phyloP scores from a whole-genome alignment of 2,329 filamentous ascomycete genomes.

The Talaromyces sp. region DNA sequence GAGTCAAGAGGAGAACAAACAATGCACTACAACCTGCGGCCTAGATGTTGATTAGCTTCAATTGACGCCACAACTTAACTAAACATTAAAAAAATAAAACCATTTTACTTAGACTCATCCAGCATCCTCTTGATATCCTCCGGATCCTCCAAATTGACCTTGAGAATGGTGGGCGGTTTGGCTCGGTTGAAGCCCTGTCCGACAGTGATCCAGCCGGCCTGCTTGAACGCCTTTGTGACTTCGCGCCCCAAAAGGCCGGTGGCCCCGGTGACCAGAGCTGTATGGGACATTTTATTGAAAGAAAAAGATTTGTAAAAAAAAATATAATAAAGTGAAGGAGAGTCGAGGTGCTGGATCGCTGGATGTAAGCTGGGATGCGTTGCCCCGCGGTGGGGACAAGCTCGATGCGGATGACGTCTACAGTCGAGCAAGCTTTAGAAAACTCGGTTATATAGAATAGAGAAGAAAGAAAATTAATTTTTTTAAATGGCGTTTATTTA shows the following conservation, averaged over 20 bases:
- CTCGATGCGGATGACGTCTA: conserved; percentile 8
- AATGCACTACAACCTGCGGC: conserved; percentile 74
- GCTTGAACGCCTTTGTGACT: conserved; percentile 64
- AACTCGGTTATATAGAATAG: background rate
- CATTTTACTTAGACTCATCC: conserved; percentile 47
- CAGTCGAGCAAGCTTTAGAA: background rate
- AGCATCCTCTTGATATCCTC: conserved; percentile 43
- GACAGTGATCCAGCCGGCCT: conserved; percentile 61
- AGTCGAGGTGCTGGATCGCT: background rate
- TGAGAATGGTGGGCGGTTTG: conserved; percentile 61
- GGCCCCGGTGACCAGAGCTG: conserved; percentile 73
- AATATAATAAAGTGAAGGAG: background rate
- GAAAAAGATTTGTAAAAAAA: background rate
- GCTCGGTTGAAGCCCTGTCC: conserved; percentile 71
- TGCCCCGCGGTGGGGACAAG: background rate
- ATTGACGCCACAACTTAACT: background rate
- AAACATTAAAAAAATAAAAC: conserved; percentile 1
- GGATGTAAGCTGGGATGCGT: background rate
- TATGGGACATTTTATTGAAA: conserved; percentile 35
- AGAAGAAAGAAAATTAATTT: background rate
- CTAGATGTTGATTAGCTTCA: conserved; percentile 33
- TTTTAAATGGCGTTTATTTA: background rate
- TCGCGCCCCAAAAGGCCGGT: conserved; percentile 78
- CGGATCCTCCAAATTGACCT: conserved; percentile 45
- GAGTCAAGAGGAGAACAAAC: conserved; percentile 42